phyloP scores from a whole-genome alignment of 768 basidiomycete genomes.

The Phaeotremella skinneri region DNA sequence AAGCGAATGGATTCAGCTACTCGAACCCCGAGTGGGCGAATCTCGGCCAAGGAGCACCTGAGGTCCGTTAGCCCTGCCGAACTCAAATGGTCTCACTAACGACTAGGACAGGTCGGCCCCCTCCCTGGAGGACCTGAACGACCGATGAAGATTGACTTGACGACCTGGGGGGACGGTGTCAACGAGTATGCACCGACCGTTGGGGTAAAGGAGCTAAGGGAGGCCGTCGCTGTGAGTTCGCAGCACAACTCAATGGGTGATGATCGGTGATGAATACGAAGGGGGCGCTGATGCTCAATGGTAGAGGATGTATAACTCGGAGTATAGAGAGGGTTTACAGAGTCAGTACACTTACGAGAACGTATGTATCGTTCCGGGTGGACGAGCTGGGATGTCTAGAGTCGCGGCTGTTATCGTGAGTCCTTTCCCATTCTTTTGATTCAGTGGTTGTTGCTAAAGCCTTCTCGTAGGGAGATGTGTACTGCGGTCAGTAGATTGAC shows the following conservation, averaged over 20 bases:
- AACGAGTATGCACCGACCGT: conserved; percentile 88
- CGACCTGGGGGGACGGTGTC: conserved; percentile 55
- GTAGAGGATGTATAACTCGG: conserved; percentile 72
- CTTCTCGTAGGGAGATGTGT: conserved; percentile 49
- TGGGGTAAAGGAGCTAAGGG: conserved; percentile 76
- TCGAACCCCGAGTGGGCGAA: conserved; percentile 45
- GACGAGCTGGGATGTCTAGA: conserved; percentile 82
- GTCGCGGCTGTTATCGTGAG: conserved; percentile 75
- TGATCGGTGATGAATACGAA: too few species aligned
- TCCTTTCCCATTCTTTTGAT: not conserved
- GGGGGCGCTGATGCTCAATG: not conserved
- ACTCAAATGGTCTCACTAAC: not conserved
- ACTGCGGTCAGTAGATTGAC: conserved; percentile 56
- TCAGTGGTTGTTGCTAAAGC: conserved; percentile 1
- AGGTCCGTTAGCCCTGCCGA: conserved; percentile 15
- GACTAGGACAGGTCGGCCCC: conserved; percentile 54
- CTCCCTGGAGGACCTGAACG: conserved; percentile 72
- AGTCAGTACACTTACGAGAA: conserved; percentile 91
- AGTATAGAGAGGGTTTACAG: conserved; percentile 73
- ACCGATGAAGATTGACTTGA: conserved; percentile 63
- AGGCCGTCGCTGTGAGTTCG: conserved; percentile 68
- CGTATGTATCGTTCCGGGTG: conserved; percentile 81
- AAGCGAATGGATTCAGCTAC: conserved; percentile 76
- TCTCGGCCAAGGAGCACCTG: conserved; percentile 79
- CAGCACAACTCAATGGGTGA: not conserved